phyloP scores from a whole-genome alignment of 2,329 filamentous ascomycete genomes.

The Phoma herbarum region DNA sequence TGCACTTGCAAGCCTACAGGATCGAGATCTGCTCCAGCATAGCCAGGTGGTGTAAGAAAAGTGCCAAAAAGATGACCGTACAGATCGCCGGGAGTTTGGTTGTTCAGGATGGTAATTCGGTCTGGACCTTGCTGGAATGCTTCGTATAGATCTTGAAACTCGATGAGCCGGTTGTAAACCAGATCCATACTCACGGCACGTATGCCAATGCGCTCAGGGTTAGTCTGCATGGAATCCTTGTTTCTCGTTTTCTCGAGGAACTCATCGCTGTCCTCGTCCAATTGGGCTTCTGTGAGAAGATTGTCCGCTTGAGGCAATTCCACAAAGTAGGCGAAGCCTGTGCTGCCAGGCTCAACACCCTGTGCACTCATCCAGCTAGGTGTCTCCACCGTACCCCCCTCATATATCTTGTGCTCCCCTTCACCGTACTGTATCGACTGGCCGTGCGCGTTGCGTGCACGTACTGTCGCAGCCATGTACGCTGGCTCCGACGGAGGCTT shows the following conservation, averaged over 20 bases:
- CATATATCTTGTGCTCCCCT: slow-evolving; percentile 39
- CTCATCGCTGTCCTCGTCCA: slow-evolving; percentile 29
- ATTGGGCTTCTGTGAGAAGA: slow-evolving; percentile 56
- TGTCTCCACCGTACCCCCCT: slow-evolving; percentile 58
- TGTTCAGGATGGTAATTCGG: slow-evolving; percentile 62
- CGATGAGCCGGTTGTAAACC: slow-evolving; percentile 49
- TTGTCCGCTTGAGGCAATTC: slow-evolving; percentile 72
- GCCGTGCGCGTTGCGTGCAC: slow-evolving; percentile 27
- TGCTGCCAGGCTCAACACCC: slow-evolving; percentile 74
- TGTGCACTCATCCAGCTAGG: slow-evolving; percentile 78
- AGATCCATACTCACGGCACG: slow-evolving; percentile 43
- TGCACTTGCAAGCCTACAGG: slow-evolving; percentile 72
- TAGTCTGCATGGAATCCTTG: slow-evolving; percentile 53
- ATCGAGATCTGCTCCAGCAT: slow-evolving; percentile 58
- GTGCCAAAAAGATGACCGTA: slow-evolving; percentile 56
- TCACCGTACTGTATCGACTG: slow-evolving; percentile 26
- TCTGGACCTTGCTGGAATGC: slow-evolving; percentile 61
- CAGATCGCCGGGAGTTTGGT: slow-evolving; percentile 61
- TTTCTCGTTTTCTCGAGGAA: slow-evolving; percentile 49
- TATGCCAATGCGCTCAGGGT: slow-evolving; percentile 52
- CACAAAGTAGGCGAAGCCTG: slow-evolving; percentile 74
- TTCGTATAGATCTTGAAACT: slow-evolving; percentile 64
- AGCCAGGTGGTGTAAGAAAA: slow-evolving; percentile 53
- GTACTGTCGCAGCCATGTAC: slow-evolving; percentile 49
- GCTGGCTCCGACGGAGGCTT: slow-evolving; percentile 44